These are phyloP conservation scores for Kodamaea lidongshanica DNA, from an alignment of 805 yeast species.

Conservation along the genomic window DNA sequence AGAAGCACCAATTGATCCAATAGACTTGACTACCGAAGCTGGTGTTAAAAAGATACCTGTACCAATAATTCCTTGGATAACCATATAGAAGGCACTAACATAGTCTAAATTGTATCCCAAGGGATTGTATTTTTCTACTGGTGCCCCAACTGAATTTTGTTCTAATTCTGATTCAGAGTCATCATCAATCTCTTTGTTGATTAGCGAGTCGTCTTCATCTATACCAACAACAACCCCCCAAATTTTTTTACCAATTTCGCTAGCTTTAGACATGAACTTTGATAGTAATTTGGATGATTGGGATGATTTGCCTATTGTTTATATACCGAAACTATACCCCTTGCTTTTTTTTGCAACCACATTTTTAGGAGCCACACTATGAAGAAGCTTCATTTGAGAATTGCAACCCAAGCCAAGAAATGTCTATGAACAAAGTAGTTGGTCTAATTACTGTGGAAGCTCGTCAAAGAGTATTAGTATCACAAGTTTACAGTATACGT, in stretches of 20 bases:
- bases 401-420: too few species aligned
- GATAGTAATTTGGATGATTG: neutral
- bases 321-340: too few species aligned
- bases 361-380: too few species aligned
- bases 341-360: too few species aligned
- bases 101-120: conserved; percentile 31
- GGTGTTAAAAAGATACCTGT: conserved; percentile 75
- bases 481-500: too few species aligned
- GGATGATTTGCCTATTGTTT: neutral
- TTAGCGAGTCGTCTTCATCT: conserved; percentile 6
- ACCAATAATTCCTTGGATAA: conserved; percentile 66
- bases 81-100: conserved; percentile 52
- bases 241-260: conserved; percentile 1
- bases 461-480: too few species aligned
- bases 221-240: conserved; percentile 6
- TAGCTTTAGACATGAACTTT: neutral
- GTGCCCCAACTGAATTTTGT: conserved; percentile 30
- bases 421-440: too few species aligned
- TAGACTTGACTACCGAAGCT: conserved; percentile 45
- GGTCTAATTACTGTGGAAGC: too few species aligned
- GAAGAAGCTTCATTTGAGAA: too few species aligned
- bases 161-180: conserved; percentile 7
- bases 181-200: conserved; percentile 5
- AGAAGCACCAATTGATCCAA: conserved; percentile 40
- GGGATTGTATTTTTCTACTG: conserved; percentile 35